These are phyloP conservation scores for Kockiozyma suomiensis DNA, from an alignment of 805 yeast genomes.

Conservation along the genomic window DNA sequence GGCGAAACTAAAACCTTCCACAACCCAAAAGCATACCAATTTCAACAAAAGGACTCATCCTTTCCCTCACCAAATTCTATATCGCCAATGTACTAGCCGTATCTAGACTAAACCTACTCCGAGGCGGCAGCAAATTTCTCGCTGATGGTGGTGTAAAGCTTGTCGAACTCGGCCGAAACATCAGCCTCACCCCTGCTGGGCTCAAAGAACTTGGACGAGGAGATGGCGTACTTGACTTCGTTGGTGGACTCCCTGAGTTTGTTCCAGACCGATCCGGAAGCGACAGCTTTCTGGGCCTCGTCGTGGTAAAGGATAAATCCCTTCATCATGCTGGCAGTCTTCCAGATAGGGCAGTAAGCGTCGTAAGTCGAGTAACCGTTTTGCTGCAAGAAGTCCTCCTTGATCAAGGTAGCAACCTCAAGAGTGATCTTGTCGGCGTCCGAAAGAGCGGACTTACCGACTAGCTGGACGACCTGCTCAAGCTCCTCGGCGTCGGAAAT, in stretches of 20 bases:
- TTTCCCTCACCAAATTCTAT: neutral
- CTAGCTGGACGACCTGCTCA: constrained; percentile 98
- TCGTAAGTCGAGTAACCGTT: constrained; percentile 98
- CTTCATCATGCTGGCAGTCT: constrained; percentile 97
- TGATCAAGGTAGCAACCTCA: constrained; percentile 87
- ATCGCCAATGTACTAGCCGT: too few species aligned
- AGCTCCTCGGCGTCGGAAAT: constrained; percentile 96
- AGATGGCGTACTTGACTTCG: constrained; percentile 90
- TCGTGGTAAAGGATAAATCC: constrained; percentile 88
- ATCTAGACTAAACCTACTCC: constrained; percentile 53
- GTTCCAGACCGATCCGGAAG: constrained; percentile 93
- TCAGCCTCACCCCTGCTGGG: constrained; percentile 88
- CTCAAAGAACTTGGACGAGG: constrained; percentile 93
- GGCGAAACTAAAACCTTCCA: constrained; percentile 5
- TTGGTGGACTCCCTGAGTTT: constrained; percentile 85
- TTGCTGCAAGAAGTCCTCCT: constrained; percentile 98
- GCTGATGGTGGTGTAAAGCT: constrained; percentile 69
- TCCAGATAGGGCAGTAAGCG: constrained; percentile 99
- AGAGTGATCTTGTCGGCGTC: constrained; percentile 96
- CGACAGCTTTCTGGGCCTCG: constrained; percentile 96
- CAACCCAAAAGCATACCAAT: constrained; percentile 6
- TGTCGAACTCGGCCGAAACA: constrained; percentile 74
- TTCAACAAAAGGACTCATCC: neutral
- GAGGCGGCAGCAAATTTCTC: constrained; percentile 96
- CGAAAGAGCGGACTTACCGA: constrained; percentile 96